Evolutionary conservation across 1,284 basidiomycete genomes (phyloP).

Genomic region (Ganoderma resinaceum): DNA sequence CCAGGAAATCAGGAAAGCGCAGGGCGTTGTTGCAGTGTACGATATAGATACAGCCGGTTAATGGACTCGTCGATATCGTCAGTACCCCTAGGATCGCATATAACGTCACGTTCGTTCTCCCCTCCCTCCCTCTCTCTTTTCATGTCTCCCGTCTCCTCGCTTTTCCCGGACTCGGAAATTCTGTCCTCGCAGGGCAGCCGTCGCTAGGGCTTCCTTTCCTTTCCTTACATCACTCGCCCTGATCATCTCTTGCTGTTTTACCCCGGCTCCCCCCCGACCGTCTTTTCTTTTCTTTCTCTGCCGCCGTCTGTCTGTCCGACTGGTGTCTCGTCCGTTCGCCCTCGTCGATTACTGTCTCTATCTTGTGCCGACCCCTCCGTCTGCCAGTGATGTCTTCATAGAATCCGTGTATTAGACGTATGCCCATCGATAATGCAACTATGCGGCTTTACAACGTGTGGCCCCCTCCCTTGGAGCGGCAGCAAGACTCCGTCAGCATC

Average conservation of each 20-base stretch:
- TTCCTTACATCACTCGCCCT: background rate
- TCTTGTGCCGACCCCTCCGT: constrained; percentile 4
- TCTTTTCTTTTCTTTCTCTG: background rate
- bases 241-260: background rate
- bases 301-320: background rate
- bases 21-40: constrained; percentile 19
- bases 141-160: background rate
- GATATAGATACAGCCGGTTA: constrained; percentile 26
- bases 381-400: constrained; percentile 18
- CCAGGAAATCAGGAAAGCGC: constrained; percentile 3
- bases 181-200: background rate
- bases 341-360: constrained; percentile 1
- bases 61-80: background rate
- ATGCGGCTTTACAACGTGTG: constrained; percentile 2
- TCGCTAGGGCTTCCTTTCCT: constrained; percentile 4
- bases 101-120: constrained; percentile 2
- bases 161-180: background rate
- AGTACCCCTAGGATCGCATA: constrained; percentile 17
- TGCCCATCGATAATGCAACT: constrained; percentile 13
- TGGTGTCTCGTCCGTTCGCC: too few relatives aligned
- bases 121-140: background rate
- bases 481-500: background rate
- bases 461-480: background rate
- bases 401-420: constrained; percentile 23
- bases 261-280: too few relatives aligned